Conservation (phyloP, 2,329 filamentous ascomycete genomes). For the Helicocarpus griseus region DNA sequence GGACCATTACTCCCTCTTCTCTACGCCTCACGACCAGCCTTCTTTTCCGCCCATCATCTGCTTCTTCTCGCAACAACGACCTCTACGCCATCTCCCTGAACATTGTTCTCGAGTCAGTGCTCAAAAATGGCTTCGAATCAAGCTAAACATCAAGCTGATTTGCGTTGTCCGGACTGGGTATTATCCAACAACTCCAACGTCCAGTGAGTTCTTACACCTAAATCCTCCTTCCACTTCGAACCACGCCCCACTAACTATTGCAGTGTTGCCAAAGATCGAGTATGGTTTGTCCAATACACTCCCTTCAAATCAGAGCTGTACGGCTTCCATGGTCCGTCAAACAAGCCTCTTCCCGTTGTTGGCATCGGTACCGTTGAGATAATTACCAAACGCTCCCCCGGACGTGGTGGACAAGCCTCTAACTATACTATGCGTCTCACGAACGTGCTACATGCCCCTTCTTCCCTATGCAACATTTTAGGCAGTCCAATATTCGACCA, state of each 20-base stretch:
- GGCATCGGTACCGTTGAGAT: constrained; percentile 11
- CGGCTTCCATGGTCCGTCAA: neutral
- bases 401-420: neutral
- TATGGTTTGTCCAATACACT: constrained; percentile 12
- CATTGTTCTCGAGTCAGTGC: neutral
- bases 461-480: constrained; percentile 9
- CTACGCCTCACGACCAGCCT: too few relatives aligned
- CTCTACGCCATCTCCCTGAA: neutral
- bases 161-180: constrained; percentile 10
- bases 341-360: neutral
- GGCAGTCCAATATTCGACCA: constrained; percentile 4
- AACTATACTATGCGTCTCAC: constrained; percentile 5
- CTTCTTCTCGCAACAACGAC: neutral
- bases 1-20: too few relatives aligned
- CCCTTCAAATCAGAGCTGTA: constrained; percentile 5
- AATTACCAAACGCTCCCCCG: constrained; percentile 6
- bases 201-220: constrained; percentile 5
- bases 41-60: neutral
- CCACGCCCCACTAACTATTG: neutral
- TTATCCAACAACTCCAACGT: constrained; percentile 8
- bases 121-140: neutral
- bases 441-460: constrained; percentile 10
- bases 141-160: neutral
- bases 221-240: neutral
- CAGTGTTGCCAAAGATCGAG: constrained; percentile 10